These are phyloP conservation scores for Epichloe sylvatica DNA, from an alignment of 2,329 filamentous ascomycete species.

Conservation along the genomic window DNA sequence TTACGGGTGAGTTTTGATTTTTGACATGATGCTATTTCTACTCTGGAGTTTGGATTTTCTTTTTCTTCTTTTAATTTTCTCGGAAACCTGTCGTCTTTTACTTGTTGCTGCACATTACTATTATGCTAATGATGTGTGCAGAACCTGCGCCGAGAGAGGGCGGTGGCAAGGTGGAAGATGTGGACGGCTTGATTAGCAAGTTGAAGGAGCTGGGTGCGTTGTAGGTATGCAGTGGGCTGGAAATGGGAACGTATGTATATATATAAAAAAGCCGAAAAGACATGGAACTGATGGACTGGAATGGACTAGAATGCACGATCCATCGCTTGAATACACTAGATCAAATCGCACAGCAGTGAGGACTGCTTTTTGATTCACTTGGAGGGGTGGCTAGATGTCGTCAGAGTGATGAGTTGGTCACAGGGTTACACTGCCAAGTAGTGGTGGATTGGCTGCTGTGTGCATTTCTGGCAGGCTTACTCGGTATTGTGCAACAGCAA, in stretches of 20 bases:
- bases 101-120: neutral
- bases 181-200: slow-evolving; percentile 85
- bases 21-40: neutral
- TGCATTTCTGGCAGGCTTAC: too few relatives aligned
- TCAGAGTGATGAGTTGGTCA: too few relatives aligned
- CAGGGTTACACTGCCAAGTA: too few relatives aligned
- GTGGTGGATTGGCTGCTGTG: too few relatives aligned
- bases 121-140: slow-evolving; percentile 18
- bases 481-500: too few relatives aligned
- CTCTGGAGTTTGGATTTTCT: neutral
- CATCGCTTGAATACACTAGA: too few relatives aligned
- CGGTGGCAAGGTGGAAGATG: slow-evolving; percentile 93
- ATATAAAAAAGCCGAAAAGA: too few relatives aligned
- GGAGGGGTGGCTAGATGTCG: too few relatives aligned
- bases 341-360: too few relatives aligned
- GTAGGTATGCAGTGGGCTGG: slow-evolving; percentile 26
- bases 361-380: too few relatives aligned
- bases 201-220: slow-evolving; percentile 92
- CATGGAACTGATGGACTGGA: too few relatives aligned
- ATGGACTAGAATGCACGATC: too few relatives aligned
- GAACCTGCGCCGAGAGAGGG: slow-evolving; percentile 82
- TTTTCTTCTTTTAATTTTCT: neutral
- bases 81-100: neutral
- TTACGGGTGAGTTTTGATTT: slow-evolving; percentile 46
- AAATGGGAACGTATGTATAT: neutral